Conservation (phyloP, 768 basidiomycete species). For the Kondoa subrosea region DNA sequence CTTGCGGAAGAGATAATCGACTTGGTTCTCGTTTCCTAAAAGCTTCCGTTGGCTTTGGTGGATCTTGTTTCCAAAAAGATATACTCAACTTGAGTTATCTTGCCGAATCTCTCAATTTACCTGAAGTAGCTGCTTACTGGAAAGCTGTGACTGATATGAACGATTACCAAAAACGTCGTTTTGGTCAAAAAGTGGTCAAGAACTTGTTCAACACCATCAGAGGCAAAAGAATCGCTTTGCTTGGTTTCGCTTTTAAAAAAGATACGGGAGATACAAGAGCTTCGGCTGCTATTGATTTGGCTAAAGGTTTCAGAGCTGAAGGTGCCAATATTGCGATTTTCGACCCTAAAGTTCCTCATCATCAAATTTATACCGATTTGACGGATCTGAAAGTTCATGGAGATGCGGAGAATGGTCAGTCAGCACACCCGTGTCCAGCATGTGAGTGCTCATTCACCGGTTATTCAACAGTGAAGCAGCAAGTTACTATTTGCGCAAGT, state of each 20-base stretch:
- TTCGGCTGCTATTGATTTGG: conserved; percentile 82
- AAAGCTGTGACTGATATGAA: conserved; percentile 87
- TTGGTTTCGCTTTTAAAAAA: conserved; percentile 98
- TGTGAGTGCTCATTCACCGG: not conserved
- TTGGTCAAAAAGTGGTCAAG: conserved; percentile 90
- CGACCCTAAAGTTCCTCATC: conserved; percentile 66
- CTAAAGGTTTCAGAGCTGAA: conserved; percentile 83
- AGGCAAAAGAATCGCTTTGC: conserved; percentile 86
- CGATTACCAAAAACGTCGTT: conserved; percentile 91
- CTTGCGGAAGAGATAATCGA: conserved; percentile 81
- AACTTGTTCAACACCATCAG: conserved; percentile 97
- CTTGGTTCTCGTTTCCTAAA: conserved; percentile 91
- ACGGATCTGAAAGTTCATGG: conserved; percentile 42
- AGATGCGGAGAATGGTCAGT: conserved; percentile 44
- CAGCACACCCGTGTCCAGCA: not conserved
- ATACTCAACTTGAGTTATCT: conserved; percentile 98
- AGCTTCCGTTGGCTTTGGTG: conserved; percentile 90
- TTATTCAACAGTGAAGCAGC: conserved; percentile 55
- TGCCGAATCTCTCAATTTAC: conserved; percentile 79
- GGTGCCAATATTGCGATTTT: conserved; percentile 71
- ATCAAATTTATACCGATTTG: conserved; percentile 60
- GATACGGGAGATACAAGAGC: conserved; percentile 99
- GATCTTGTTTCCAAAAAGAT: conserved; percentile 99
- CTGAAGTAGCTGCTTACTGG: conserved; percentile 97
- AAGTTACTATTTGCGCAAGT: conserved; percentile 57